Percentiles rank a stretch among this genome's conserved stretches.
Conservation (phyloP, 2,329 filamentous ascomycete genomes). For the Colletotrichum theobromicola region DNA sequence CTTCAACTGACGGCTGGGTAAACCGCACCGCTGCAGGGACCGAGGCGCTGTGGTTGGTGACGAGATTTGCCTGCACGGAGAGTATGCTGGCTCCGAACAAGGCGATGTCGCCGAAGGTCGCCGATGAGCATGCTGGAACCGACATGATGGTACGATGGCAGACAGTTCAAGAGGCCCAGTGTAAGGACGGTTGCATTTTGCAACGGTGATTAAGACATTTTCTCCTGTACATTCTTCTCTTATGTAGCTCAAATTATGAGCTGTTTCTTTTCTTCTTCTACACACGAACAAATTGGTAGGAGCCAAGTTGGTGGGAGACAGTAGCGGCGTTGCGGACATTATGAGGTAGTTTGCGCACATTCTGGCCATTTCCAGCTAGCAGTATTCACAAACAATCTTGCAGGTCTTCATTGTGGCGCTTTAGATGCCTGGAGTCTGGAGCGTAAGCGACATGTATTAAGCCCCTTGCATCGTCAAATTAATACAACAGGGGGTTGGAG, state of each 20-base stretch:
- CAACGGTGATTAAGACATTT: neutral
- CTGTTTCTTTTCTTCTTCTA: neutral
- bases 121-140: neutral
- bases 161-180: neutral
- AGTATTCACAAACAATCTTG: neutral
- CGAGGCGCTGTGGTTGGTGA: conserved; percentile 2
- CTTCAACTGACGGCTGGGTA: neutral
- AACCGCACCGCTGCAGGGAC: neutral
- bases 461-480: neutral
- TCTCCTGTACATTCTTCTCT: neutral
- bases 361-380: neutral
- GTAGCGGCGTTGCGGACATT: neutral
- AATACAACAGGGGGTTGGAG: neutral
- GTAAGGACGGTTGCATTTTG: accelerated
- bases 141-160: neutral
- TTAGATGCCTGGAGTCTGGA: neutral
- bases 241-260: neutral
- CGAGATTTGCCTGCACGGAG: neutral
- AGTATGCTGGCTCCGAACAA: neutral
- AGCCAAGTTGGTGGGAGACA: neutral
- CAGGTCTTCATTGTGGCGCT: neutral
- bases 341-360: neutral
- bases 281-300: neutral
- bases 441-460: neutral
- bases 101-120: neutral